A percentile compares a stretch with the other conserved stretches of the same genome.
Evolutionary conservation across 208 protist species (phyloP).

Genomic region (Borovskyia barvae): DNA sequence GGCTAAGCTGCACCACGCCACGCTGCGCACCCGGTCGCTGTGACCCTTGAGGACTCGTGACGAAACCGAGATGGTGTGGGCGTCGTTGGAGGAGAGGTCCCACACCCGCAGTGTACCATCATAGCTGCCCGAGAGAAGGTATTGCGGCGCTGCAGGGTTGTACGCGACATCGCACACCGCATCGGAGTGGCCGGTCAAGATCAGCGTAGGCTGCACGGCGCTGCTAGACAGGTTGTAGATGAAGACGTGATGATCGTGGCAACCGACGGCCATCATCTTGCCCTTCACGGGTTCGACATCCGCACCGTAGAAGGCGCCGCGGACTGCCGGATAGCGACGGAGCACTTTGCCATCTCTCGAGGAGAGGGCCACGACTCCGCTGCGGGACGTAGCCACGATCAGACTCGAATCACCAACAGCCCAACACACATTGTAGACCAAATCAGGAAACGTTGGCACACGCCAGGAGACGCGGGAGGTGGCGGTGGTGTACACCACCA

Average conservation of each 20-base stretch:
- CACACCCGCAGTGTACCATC: conserved; percentile 91
- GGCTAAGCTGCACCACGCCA: conserved; percentile 83
- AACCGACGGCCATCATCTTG: conserved; percentile 76
- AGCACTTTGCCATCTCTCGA: conserved; percentile 74
- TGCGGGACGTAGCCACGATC: conserved; percentile 51
- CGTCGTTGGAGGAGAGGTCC: conserved; percentile 67
- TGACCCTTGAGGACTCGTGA: conserved; percentile 80
- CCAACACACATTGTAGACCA: conserved; percentile 58
- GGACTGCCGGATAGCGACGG: conserved; percentile 55
- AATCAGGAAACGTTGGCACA: conserved; percentile 38
- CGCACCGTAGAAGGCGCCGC: conserved; percentile 46
- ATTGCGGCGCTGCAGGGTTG: conserved; percentile 65
- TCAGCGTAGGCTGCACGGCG: conserved; percentile 39
- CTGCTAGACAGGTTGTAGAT: conserved; percentile 68
- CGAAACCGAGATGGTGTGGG: conserved; percentile 66
- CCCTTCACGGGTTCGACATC: conserved; percentile 70
- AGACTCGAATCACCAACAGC: conserved; percentile 40
- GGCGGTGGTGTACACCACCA: conserved; percentile 67
- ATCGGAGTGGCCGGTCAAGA: conserved; percentile 77
- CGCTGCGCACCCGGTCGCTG: conserved; percentile 55
- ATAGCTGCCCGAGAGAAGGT: conserved; percentile 82
- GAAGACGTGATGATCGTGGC: conserved; percentile 79
- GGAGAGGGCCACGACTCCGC: conserved; percentile 56
- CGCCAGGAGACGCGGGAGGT: conserved; percentile 71
- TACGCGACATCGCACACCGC: conserved; percentile 75